Percentiles rank a stretch among this genome's conserved stretches.
Evolutionary conservation across 441 rosid genomes (phyloP).

Genomic region (Heliophila coronopifolia): DNA sequence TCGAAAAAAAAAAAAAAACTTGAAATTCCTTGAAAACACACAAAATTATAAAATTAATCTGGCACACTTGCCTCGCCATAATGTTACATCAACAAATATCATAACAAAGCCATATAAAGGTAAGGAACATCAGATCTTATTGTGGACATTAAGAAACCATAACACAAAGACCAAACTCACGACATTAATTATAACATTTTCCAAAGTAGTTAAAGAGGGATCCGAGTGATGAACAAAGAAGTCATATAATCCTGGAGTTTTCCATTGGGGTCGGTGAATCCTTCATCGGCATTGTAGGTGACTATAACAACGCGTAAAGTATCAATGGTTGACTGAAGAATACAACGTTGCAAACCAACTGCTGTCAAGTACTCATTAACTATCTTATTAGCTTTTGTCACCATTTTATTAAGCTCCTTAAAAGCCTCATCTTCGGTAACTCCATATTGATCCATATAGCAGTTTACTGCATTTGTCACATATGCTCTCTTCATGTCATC

Average conservation of each 20-base stretch:
- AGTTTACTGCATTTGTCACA: not conserved
- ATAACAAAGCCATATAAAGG: too few relatives aligned
- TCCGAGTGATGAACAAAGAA: not conserved
- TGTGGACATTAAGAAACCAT: too few relatives aligned
- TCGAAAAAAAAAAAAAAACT: too few relatives aligned
- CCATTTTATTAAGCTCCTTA: not conserved
- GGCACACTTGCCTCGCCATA: too few relatives aligned
- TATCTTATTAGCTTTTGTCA: not conserved
- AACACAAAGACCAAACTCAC: too few relatives aligned
- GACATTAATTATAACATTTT: too few relatives aligned
- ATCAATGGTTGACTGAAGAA: not conserved
- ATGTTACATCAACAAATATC: too few relatives aligned
- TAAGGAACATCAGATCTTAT: too few relatives aligned
- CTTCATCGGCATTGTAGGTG: not conserved
- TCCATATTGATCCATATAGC: conserved; percentile 1
- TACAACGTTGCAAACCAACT: not conserved
- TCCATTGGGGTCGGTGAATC: conserved; percentile 10
- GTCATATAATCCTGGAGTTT: conserved; percentile 4
- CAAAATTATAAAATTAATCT: too few relatives aligned
- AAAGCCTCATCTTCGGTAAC: conserved; percentile 6
- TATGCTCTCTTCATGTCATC: conserved; percentile 9
- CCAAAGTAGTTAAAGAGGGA: not conserved
- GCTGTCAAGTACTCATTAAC: not conserved
- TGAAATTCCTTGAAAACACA: too few relatives aligned
- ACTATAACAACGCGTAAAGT: not conserved